These are phyloP conservation scores for Emergomyces orientalis DNA, from an alignment of 2,329 filamentous ascomycete genomes.

Conservation along the genomic window DNA sequence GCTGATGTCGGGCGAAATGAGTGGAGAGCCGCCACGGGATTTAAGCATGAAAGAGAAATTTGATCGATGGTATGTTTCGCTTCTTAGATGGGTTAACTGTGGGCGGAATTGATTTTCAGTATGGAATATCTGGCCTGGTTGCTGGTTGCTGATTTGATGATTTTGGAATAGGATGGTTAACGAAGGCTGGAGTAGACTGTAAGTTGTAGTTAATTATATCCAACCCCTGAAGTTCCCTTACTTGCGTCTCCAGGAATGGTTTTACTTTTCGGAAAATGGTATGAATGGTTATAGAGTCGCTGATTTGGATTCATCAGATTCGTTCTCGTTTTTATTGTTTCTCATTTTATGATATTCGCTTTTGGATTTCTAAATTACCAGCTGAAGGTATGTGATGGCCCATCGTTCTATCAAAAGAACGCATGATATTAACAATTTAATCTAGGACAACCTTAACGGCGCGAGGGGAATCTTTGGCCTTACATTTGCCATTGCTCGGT, in stretches of 20 bases:
- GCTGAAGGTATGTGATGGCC: constrained; percentile 45
- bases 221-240: no score
- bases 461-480: constrained; percentile 62
- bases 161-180: constrained; percentile 59
- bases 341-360: constrained; percentile 67
- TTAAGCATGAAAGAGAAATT: constrained; percentile 63
- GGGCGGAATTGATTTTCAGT: not conserved
- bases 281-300: not conserved
- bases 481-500: constrained; percentile 66
- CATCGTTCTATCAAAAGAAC: not conserved
- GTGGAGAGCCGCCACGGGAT: constrained; percentile 59
- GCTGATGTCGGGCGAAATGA: constrained; percentile 75
- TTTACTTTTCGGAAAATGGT: not conserved
- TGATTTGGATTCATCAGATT: constrained; percentile 43
- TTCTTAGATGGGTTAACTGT: not conserved
- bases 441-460: constrained; percentile 53
- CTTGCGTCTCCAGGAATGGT: not conserved
- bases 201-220: constrained; percentile 31
- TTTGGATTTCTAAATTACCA: constrained; percentile 75
- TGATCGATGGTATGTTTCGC: constrained; percentile 50
- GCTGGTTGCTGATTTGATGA: not conserved
- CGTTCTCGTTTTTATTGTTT: constrained; percentile 62
- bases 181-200: constrained; percentile 73
- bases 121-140: not conserved
- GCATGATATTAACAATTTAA: constrained; percentile 1